phyloP scores from a whole-genome alignment of 306 rosid species.

The Gillenia trifoliata region DNA sequence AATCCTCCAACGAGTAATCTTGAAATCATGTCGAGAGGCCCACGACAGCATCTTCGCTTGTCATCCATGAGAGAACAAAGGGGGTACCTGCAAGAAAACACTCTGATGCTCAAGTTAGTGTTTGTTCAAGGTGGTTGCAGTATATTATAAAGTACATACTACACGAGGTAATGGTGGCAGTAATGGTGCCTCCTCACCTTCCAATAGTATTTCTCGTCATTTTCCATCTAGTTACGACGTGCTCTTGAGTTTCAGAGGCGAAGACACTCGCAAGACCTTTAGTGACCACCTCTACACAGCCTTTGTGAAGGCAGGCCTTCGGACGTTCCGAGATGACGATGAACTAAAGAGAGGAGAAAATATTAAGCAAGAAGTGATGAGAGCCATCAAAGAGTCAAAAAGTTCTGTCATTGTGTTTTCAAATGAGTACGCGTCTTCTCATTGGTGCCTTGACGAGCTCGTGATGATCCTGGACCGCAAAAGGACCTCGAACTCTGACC shows the following conservation, averaged over 20 bases:
- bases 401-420: background rate
- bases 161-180: no score
- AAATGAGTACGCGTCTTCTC: background rate
- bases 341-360: background rate
- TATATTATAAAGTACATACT: no score
- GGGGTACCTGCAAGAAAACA: no score
- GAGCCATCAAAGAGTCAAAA: background rate
- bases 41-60: no score
- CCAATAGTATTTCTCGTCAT: no score
- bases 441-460: slow-evolving; percentile 3
- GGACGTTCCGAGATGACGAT: background rate
- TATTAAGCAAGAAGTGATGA: background rate
- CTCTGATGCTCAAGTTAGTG: no score
- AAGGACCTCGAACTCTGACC: background rate
- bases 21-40: no score
- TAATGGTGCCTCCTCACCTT: no score
- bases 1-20: no score
- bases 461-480: background rate
- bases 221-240: background rate
- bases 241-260: slow-evolving; percentile 3
- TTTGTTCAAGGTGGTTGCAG: no score
- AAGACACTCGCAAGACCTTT: background rate
- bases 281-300: background rate
- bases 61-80: no score
- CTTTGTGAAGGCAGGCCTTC: background rate